Evolutionary conservation across 192 early-diverging fungal genomes (phyloP).

Genomic region (Gigaspora rosea): DNA sequence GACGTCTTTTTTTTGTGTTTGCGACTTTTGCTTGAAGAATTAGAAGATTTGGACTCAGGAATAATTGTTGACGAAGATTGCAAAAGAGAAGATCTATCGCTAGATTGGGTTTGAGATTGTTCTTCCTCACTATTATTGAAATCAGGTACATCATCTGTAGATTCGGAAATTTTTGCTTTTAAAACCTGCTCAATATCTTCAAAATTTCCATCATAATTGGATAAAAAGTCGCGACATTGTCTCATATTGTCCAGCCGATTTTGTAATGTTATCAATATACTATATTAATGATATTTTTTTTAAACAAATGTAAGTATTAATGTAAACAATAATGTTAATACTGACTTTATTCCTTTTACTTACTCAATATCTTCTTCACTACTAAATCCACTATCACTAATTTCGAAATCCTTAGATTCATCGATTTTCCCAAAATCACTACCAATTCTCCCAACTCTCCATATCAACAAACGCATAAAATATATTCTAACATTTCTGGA

Average conservation of each 20-base stretch:
- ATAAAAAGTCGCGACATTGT: slow-evolving; percentile 10
- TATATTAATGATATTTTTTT: too few species aligned
- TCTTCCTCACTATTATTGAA: neutral
- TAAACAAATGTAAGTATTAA: neutral
- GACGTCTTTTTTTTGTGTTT: neutral
- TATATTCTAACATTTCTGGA: slow-evolving; percentile 51
- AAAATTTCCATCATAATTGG: neutral
- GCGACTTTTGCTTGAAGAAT: too few species aligned
- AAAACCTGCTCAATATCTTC: neutral
- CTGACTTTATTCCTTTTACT: neutral
- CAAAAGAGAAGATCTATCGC: neutral
- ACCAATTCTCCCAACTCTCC: slow-evolving; percentile 42
- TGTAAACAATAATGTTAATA: too few species aligned
- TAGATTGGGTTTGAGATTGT: too few species aligned
- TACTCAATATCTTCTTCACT: slow-evolving; percentile 13
- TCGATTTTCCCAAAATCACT: neutral
- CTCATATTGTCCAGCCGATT: slow-evolving; percentile 10
- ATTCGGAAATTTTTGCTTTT: neutral
- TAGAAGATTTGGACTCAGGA: neutral
- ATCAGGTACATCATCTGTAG: neutral
- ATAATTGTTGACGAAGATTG: neutral
- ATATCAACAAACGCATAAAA: slow-evolving; percentile 50
- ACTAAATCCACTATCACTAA: slow-evolving; percentile 8
- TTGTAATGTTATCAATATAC: slow-evolving; percentile 18
- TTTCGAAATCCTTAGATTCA: neutral